Evolutionary conservation across 2,329 filamentous ascomycete species (phyloP).

Genomic region (Penicillium sp.): DNA sequence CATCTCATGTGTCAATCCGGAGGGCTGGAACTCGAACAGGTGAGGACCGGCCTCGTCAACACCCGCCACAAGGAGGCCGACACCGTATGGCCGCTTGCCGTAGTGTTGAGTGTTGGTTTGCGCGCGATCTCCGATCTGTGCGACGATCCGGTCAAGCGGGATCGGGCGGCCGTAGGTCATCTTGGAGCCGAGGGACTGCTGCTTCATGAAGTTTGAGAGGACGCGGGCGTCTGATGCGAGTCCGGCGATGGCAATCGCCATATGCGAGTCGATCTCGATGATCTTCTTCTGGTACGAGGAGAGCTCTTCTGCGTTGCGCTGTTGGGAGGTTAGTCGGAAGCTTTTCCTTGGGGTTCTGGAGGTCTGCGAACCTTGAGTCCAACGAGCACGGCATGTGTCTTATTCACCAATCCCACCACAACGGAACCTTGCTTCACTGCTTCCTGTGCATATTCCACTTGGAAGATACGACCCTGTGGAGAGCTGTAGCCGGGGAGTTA

Average conservation of each 20-base stretch:
- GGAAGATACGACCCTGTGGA: constrained; percentile 98
- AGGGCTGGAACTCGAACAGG: constrained; percentile 97
- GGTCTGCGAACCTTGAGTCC: constrained; percentile 77
- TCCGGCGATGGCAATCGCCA: constrained; percentile 92
- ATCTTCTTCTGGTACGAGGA: constrained; percentile 99
- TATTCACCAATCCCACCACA: constrained; percentile 94
- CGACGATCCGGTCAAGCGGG: constrained; percentile 83
- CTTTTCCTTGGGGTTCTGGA: background rate
- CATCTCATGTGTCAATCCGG: constrained; percentile 97
- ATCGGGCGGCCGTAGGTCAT: constrained; percentile 95
- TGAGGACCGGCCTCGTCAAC: constrained; percentile 93
- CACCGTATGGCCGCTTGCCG: constrained; percentile 93
- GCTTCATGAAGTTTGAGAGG: constrained; percentile 99
- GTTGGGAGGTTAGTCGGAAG: constrained; percentile 4
- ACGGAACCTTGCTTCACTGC: constrained; percentile 99
- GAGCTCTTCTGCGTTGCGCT: constrained; percentile 98
- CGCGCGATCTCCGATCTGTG: constrained; percentile 91
- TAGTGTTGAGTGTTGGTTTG: constrained; percentile 98
- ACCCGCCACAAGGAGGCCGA: constrained; percentile 87
- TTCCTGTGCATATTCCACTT: constrained; percentile 98
- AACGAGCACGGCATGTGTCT: constrained; percentile 94
- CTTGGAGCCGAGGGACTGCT: constrained; percentile 93
- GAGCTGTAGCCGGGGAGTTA: constrained; percentile 62
- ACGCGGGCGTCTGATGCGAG: constrained; percentile 97
- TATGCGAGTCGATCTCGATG: constrained; percentile 93